A percentile compares a stretch with the other conserved stretches of the same genome.
phyloP scores from a whole-genome alignment of 2,329 filamentous ascomycete species.

The Cladobotryum protrusum region DNA sequence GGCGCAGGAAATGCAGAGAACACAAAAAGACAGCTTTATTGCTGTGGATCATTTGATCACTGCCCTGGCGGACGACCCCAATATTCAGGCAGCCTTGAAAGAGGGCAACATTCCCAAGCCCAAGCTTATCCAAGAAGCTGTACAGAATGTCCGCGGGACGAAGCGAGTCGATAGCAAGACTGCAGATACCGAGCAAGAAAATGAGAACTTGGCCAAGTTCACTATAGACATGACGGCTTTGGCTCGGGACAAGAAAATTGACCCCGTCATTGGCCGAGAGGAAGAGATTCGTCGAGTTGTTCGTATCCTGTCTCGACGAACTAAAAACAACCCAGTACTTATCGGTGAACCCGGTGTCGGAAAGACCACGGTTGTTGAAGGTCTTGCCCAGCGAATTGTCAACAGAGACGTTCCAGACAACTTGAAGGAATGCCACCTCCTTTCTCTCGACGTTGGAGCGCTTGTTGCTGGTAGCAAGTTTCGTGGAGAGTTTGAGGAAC shows the following conservation, averaged over 20 bases:
- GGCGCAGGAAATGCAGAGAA: constrained; percentile 85
- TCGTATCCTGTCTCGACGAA: constrained; percentile 83
- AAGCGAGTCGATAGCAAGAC: constrained; percentile 93
- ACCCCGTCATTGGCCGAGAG: constrained; percentile 93
- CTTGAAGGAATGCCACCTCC: constrained; percentile 83
- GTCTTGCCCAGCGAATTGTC: constrained; percentile 89
- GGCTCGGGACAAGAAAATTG: constrained; percentile 95
- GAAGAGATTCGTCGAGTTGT: constrained; percentile 92
- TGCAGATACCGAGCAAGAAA: constrained; percentile 85
- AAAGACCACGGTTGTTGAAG: constrained; percentile 97
- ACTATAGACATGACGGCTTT: constrained; percentile 97
- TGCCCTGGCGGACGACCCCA: constrained; percentile 70
- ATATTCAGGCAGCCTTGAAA: constrained; percentile 66
- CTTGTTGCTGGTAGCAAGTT: constrained; percentile 97
- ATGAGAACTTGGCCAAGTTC: constrained; percentile 95
- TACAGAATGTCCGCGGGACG: constrained; percentile 86
- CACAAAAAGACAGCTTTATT: constrained; percentile 94
- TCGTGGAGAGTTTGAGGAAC: constrained; percentile 95
- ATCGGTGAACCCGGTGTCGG: constrained; percentile 98
- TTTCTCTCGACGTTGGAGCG: constrained; percentile 91
- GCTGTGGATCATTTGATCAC: constrained; percentile 93
- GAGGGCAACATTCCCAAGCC: constrained; percentile 88
- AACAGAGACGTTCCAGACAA: constrained; percentile 96
- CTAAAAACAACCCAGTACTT: constrained; percentile 97
- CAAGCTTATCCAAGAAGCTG: constrained; percentile 85